Evolutionary conservation across 257 asterid genomes (phyloP).

Genomic region (Solanum gracilifrons): DNA sequence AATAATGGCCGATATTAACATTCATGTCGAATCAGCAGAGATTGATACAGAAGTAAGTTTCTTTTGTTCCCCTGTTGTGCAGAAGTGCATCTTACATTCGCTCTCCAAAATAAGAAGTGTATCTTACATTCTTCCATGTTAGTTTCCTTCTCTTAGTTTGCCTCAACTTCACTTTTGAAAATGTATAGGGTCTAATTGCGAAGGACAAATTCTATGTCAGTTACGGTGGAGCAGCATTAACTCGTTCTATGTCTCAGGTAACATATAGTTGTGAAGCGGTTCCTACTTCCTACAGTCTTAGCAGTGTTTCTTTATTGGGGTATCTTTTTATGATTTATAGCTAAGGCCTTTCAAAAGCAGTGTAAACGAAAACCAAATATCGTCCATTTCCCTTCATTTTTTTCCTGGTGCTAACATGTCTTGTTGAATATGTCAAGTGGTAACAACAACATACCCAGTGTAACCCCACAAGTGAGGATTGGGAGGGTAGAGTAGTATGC

Average conservation of each 20-base stretch:
- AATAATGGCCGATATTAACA: slow-evolving; percentile 62
- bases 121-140: not conserved
- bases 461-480: not conserved
- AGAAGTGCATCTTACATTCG: not conserved
- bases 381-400: not conserved
- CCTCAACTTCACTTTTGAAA: slow-evolving; percentile 5
- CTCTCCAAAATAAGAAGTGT: not conserved
- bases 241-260: slow-evolving; percentile 94
- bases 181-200: slow-evolving; percentile 74
- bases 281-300: not conserved
- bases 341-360: not conserved
- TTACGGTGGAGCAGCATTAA: slow-evolving; percentile 84
- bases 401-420: not conserved
- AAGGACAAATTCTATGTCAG: slow-evolving; percentile 94
- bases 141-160: not conserved
- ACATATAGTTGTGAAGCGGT: not conserved
- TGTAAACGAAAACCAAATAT: not conserved
- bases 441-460: not conserved
- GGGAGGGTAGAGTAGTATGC: not conserved
- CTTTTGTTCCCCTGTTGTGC: not conserved
- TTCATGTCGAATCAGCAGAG: slow-evolving; percentile 90
- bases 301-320: not conserved
- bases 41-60: slow-evolving; percentile 77
- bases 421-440: not conserved
- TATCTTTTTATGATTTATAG: not conserved